Base-by-base conservation (phyloP, 2,329 filamentous ascomycete species). In the Xylaria polymorpha region DNA sequence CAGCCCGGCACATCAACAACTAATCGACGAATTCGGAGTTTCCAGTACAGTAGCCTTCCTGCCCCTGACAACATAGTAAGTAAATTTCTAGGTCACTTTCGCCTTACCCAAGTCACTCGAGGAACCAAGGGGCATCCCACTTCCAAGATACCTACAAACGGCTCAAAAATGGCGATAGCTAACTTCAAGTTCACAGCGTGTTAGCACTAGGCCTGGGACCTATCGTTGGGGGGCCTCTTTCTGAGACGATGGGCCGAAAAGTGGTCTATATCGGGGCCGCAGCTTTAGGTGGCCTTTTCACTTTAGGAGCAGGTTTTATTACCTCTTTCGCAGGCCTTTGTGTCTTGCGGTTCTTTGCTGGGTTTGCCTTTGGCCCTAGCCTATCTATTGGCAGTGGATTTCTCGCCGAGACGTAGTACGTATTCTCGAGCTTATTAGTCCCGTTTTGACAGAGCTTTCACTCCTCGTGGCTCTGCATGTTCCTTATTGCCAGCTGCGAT, bases 201-300 rank as follows among this genome's bases (percentile, higher is more conserved):
- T 78, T 90, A 10, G 89, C 88, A 0, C 82, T 91, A 0, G 87
- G 81, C 3, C 80, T 90, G 18, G 89, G 89, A 0, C 89, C 90
- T 7, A 79, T 90, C 59, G 70, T 89, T 15, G 86, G 86, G 10
- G 87, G 88, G 0, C 89, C 88, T 0, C 74, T 90, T 0, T 88
- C 85, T 58, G 90, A 91, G 74, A 85, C 82, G 0, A 78, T 86
- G 41, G 89, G 90, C 1, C 81, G 90, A 1, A 81, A 83, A 25
- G 79, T 83, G 2, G 82, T 90, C 32, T 90, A 88, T 75, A 64
- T 84, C 1, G 72, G 80, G 1, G 81, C 82, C 0, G 76, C 84
- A 1, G 82, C 84, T 0, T 72, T 87, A 0, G 86, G 85, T 3
- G 82, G 83, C 1, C 74, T 90, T 0, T 91, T 90, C 74, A 85